Evolutionary conservation across 2,329 filamentous ascomycete species (phyloP).

Genomic region (Pseudogymnoascus destructans): DNA sequence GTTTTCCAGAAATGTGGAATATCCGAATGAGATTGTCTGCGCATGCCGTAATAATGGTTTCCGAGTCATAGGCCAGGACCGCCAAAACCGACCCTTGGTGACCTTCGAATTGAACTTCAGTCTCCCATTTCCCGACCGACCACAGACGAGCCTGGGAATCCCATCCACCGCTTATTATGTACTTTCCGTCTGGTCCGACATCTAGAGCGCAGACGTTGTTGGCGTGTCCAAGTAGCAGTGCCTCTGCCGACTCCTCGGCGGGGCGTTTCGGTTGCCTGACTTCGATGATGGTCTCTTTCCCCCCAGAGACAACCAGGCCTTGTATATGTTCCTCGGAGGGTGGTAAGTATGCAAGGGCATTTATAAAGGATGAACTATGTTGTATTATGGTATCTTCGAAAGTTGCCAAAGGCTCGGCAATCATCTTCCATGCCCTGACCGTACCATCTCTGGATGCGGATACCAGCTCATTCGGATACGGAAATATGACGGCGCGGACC

Average conservation of each 20-base stretch:
- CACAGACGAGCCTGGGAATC: conserved; percentile 80
- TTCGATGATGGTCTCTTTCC: conserved; percentile 87
- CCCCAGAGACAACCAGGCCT: conserved; percentile 75
- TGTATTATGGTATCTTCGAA: conserved; percentile 71
- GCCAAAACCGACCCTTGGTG: conserved; percentile 81
- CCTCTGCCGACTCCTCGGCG: conserved; percentile 66
- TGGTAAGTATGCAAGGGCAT: conserved; percentile 64
- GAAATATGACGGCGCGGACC: conserved; percentile 80
- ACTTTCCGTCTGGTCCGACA: conserved; percentile 56
- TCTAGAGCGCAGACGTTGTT: conserved; percentile 83
- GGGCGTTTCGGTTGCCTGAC: conserved; percentile 59
- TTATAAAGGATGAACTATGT: conserved; percentile 76
- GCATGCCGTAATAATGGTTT: conserved; percentile 77
- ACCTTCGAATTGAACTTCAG: conserved; percentile 55
- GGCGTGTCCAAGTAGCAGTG: conserved; percentile 72
- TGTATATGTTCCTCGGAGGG: conserved; percentile 52
- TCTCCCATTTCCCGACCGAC: conserved; percentile 76
- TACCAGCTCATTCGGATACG: conserved; percentile 55
- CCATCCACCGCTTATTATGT: conserved; percentile 87
- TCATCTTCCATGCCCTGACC: conserved; percentile 71
- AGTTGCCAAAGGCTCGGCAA: conserved; percentile 48
- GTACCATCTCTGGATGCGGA: conserved; percentile 88
- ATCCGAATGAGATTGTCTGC: conserved; percentile 84
- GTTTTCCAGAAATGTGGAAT: conserved; percentile 53
- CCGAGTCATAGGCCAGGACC: conserved; percentile 70